A percentile compares a stretch with the other conserved stretches of the same genome.
Evolutionary conservation across 768 basidiomycete genomes (phyloP).

Genomic region (Termitomyces sp.): DNA sequence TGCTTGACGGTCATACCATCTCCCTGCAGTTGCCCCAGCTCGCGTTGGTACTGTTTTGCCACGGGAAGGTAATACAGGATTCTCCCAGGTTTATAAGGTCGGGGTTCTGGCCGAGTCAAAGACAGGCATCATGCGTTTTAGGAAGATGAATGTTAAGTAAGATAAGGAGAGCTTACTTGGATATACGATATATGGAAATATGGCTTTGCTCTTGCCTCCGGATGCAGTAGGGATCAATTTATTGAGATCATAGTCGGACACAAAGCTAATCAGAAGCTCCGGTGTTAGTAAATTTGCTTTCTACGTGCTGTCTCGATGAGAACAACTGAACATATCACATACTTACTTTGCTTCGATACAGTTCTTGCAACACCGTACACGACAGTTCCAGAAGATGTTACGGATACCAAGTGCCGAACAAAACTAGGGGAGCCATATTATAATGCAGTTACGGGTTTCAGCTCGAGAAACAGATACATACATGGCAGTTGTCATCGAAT

Average conservation of each 20-base stretch:
- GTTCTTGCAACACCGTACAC: constrained; percentile 20
- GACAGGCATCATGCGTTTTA: background rate
- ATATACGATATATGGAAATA: constrained; percentile 26
- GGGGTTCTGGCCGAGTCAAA: constrained; percentile 13
- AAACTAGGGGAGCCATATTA: constrained; percentile 11
- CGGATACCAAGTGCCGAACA: constrained; percentile 16
- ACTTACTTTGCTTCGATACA: constrained; percentile 18
- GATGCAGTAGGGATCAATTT: constrained; percentile 20
- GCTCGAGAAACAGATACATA: constrained; percentile 18
- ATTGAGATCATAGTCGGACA: constrained; percentile 13
- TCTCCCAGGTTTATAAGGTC: constrained; percentile 15
- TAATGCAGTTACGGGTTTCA: background rate
- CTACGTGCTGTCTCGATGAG: background rate
- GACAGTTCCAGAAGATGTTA: constrained; percentile 19
- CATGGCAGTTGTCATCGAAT: constrained; percentile 41
- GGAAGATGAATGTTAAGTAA: background rate
- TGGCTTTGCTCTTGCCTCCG: constrained; percentile 19
- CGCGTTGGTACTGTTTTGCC: constrained; percentile 20
- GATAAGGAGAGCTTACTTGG: constrained; percentile 15
- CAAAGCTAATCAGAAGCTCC: constrained; percentile 7
- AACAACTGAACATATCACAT: constrained; percentile 1
- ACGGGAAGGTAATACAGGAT: constrained; percentile 23
- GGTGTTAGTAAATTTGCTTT: background rate
- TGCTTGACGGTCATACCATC: constrained; percentile 13
- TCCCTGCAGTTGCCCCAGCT: constrained; percentile 19